Conservation (phyloP, 345 rosid species). For the Draba incana region DNA sequence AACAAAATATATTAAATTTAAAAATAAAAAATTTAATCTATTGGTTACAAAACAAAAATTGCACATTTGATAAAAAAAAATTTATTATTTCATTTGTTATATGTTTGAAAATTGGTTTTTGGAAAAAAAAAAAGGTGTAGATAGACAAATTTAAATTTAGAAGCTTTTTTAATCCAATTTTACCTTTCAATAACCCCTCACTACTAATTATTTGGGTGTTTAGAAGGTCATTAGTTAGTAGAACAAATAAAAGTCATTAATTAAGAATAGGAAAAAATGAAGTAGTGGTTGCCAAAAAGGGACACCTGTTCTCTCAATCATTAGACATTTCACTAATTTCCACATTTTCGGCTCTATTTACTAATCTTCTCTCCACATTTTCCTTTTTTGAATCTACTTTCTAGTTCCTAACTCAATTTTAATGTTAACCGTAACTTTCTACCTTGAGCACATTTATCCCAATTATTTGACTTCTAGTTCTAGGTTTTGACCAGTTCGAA, state of each 20-base stretch:
- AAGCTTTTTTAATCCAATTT: too few relatives aligned
- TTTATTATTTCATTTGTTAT: too few relatives aligned
- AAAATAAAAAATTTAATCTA: too few relatives aligned
- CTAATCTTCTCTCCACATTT: neutral
- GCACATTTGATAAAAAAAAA: too few relatives aligned
- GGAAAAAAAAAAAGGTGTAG: too few relatives aligned
- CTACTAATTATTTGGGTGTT: neutral
- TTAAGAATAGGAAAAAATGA: neutral
- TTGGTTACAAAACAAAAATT: too few relatives aligned
- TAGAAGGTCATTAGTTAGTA: neutral
- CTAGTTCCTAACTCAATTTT: neutral
- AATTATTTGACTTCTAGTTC: neutral
- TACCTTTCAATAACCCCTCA: too few relatives aligned
- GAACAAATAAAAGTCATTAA: neutral
- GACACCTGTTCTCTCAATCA: conserved; percentile 30
- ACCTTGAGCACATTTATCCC: neutral
- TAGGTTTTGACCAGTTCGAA: neutral
- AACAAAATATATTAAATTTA: too few relatives aligned
- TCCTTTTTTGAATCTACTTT: neutral
- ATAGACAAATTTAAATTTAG: too few relatives aligned
- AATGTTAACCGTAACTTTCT: too few relatives aligned
- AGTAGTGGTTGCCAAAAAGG: conserved; percentile 20
- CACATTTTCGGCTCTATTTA: conserved; percentile 34
- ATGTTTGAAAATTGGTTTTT: too few relatives aligned
- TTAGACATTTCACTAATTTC: conserved; percentile 31